Evolutionary conservation across 331 rosid genomes (phyloP).

Genomic region (Telfairia occidentalis): DNA sequence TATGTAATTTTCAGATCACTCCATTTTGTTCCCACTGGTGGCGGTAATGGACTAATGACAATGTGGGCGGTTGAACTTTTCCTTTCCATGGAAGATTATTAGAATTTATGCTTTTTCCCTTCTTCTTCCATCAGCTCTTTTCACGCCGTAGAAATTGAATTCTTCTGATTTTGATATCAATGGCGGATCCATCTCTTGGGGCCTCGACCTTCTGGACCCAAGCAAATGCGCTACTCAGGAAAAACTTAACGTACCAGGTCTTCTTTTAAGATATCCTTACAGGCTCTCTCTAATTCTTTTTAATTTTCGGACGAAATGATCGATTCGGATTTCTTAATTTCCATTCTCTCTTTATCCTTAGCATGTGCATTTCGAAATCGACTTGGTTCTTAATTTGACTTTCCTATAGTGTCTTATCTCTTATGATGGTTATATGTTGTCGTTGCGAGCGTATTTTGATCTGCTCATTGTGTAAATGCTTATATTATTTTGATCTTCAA

Average conservation of each 20-base stretch:
- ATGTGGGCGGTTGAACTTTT: not conserved
- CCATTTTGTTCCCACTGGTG: not conserved
- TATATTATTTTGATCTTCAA: not conserved
- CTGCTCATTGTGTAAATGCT: not conserved
- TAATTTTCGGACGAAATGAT: not conserved
- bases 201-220: conserved; percentile 61
- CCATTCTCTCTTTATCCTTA: not conserved
- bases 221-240: conserved; percentile 66
- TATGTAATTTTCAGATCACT: not conserved
- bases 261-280: not conserved
- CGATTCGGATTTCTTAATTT: not conserved
- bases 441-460: no score
- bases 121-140: no score
- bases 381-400: no score
- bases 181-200: conserved; percentile 29
- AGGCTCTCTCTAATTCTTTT: not conserved
- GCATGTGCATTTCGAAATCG: not conserved
- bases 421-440: no score
- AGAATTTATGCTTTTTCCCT: not conserved
- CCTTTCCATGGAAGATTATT: not conserved
- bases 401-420: no score
- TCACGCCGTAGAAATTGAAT: not conserved
- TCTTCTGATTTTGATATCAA: not conserved
- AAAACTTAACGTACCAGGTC: conserved; percentile 63
- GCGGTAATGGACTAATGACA: not conserved